Conservation (phyloP, 1,284 basidiomycete species). For the Cryptococcus amylolentus region DNA sequence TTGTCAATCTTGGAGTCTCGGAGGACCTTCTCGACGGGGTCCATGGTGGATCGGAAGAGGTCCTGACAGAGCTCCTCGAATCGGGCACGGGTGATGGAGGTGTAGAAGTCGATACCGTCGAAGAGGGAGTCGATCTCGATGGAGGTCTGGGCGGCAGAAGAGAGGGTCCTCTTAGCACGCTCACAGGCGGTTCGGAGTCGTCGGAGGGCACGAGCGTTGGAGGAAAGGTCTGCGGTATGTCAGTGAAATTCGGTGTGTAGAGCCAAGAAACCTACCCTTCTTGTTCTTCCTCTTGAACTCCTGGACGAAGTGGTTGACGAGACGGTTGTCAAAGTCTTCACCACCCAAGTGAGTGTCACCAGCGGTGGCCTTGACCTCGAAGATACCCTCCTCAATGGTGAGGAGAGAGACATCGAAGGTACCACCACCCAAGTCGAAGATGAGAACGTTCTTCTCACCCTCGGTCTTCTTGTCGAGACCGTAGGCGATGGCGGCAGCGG, state of each 20-base stretch:
- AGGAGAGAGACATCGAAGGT: slow-evolving; percentile 98
- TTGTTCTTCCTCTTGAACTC: slow-evolving; percentile 99
- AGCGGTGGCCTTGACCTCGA: slow-evolving; percentile 98
- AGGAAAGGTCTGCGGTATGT: slow-evolving; percentile 62
- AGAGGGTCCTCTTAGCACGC: slow-evolving; percentile 97
- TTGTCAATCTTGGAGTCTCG: slow-evolving; percentile 94
- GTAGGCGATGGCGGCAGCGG: slow-evolving; percentile 95
- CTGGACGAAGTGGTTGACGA: slow-evolving; percentile 96
- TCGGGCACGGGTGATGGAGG: slow-evolving; percentile 94
- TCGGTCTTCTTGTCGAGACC: slow-evolving; percentile 78
- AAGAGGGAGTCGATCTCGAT: slow-evolving; percentile 98
- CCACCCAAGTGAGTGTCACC: slow-evolving; percentile 99
- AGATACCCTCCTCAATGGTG: slow-evolving; percentile 97
- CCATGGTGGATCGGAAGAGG: slow-evolving; percentile 93
- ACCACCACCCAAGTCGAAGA: slow-evolving; percentile 98
- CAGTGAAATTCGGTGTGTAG: neutral
- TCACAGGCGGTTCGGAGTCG: slow-evolving; percentile 97
- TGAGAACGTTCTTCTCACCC: slow-evolving; percentile 87
- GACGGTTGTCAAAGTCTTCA: slow-evolving; percentile 98
- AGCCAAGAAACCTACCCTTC: slow-evolving; percentile 30
- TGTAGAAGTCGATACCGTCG: slow-evolving; percentile 98
- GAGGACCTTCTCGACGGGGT: slow-evolving; percentile 98
- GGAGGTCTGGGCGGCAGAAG: slow-evolving; percentile 92
- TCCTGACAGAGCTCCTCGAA: slow-evolving; percentile 99
- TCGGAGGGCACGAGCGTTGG: slow-evolving; percentile 91